These are phyloP conservation scores for Streptanthus diversifolius DNA, from an alignment of 345 rosid genomes.

Conservation along the genomic window DNA sequence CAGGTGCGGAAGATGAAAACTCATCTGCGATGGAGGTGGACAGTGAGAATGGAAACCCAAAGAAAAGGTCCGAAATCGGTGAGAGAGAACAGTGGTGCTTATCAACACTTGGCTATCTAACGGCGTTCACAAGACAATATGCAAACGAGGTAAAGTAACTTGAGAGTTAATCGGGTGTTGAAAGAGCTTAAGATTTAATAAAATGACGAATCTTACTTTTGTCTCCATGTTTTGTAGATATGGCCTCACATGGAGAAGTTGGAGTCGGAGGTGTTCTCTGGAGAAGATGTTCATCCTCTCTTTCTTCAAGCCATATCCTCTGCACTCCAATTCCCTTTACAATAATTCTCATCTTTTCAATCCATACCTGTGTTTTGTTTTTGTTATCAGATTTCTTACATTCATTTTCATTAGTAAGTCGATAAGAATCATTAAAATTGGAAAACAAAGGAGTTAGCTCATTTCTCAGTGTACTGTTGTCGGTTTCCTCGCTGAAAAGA, in stretches of 20 bases:
- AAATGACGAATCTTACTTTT: slow-evolving; percentile 1
- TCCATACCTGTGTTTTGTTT: not conserved
- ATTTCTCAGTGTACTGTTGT: not conserved
- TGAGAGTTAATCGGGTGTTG: not conserved
- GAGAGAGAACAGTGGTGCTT: slow-evolving; percentile 95
- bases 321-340: slow-evolving; percentile 33
- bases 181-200: not conserved
- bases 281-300: slow-evolving; percentile 69
- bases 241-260: slow-evolving; percentile 84
- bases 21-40: slow-evolving; percentile 80
- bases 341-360: not conserved
- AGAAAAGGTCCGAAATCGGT: slow-evolving; percentile 57
- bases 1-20: slow-evolving; percentile 46
- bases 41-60: slow-evolving; percentile 54
- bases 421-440: not conserved
- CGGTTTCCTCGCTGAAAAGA: not conserved
- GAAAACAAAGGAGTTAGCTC: not conserved
- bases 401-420: slow-evolving; percentile 5
- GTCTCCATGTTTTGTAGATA: slow-evolving; percentile 45
- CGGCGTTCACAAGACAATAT: slow-evolving; percentile 86
- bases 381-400: not conserved
- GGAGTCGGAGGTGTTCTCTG: slow-evolving; percentile 56
- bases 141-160: slow-evolving; percentile 66
- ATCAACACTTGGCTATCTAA: slow-evolving; percentile 82
- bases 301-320: slow-evolving; percentile 62